Percentiles rank a stretch among this genome's conserved stretches.
Evolutionary conservation across 805 yeast genomes (phyloP).

Genomic region (Torulaspora indica): DNA sequence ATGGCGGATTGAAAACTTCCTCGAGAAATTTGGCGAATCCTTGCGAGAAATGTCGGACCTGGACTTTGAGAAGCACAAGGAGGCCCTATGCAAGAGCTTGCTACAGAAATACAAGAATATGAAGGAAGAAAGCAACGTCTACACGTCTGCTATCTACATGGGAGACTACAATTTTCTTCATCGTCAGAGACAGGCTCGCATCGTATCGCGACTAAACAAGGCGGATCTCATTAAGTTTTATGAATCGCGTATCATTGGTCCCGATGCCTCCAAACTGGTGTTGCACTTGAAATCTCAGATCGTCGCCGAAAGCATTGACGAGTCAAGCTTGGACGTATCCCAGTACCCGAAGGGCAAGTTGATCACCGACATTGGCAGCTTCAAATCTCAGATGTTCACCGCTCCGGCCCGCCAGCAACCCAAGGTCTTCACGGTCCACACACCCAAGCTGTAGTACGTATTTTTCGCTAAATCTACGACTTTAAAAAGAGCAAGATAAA

Average conservation of each 20-base stretch:
- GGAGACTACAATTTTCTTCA: slow-evolving; percentile 76
- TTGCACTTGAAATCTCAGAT: slow-evolving; percentile 58
- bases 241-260: slow-evolving; percentile 39
- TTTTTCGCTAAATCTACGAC: not conserved
- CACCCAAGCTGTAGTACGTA: slow-evolving; percentile 13
- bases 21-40: slow-evolving; percentile 44
- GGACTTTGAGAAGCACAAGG: slow-evolving; percentile 64
- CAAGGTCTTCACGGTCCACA: slow-evolving; percentile 28
- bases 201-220: slow-evolving; percentile 51
- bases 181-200: slow-evolving; percentile 51
- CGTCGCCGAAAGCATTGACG: slow-evolving; percentile 25
- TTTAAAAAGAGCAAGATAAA: slow-evolving; percentile 8
- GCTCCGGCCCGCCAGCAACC: slow-evolving; percentile 63
- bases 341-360: slow-evolving; percentile 47
- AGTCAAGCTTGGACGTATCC: slow-evolving; percentile 22
- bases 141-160: slow-evolving; percentile 60
- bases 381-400: slow-evolving; percentile 49
- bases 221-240: slow-evolving; percentile 56
- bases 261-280: slow-evolving; percentile 42
- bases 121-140: slow-evolving; percentile 65
- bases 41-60: slow-evolving; percentile 52
- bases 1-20: slow-evolving; percentile 66
- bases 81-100: slow-evolving; percentile 61
- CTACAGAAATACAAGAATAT: slow-evolving; percentile 71
- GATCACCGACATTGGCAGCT: slow-evolving; percentile 45